Percentiles rank a stretch among this genome's conserved stretches.
These are phyloP conservation scores for Allium sativum DNA, from an alignment of 106 monocot genomes.

Conservation along the genomic window DNA sequence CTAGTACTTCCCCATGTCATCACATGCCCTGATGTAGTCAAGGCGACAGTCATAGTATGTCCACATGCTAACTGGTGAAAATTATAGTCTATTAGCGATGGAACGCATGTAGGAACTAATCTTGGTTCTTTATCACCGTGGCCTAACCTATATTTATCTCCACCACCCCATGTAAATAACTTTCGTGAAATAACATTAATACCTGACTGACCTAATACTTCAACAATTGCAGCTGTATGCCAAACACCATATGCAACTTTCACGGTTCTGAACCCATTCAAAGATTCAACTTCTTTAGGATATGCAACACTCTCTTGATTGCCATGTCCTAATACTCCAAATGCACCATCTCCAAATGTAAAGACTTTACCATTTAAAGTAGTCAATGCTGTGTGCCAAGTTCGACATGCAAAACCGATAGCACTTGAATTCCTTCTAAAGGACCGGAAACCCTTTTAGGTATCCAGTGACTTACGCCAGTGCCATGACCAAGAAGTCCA, in stretches of 20 bases:
- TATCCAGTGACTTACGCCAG: constrained; percentile 55
- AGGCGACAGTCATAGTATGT: constrained; percentile 49
- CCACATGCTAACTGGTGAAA: constrained; percentile 76
- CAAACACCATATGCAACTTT: constrained; percentile 73
- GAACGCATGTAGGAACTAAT: constrained; percentile 50
- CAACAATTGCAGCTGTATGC: constrained; percentile 78
- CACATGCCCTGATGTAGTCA: constrained; percentile 61
- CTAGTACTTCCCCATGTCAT: constrained; percentile 65
- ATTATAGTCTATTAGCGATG: constrained; percentile 53
- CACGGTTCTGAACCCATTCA: constrained; percentile 36
- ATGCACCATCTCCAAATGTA: constrained; percentile 78
- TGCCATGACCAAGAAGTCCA: constrained; percentile 67
- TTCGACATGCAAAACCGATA: constrained; percentile 59
- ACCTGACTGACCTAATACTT: constrained; percentile 35
- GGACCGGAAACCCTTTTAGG: constrained; percentile 66
- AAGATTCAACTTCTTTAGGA: constrained; percentile 54
- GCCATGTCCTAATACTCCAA: constrained; percentile 75
- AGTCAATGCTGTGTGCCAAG: constrained; percentile 67
- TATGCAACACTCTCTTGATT: constrained; percentile 38
- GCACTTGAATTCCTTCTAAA: constrained; percentile 54
- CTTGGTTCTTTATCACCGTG: constrained; percentile 67
- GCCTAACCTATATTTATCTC: constrained; percentile 58
- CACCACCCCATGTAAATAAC: constrained; percentile 86
- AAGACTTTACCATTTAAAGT: constrained; percentile 52
- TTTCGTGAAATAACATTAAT: constrained; percentile 41